Conservation (phyloP, 2,329 filamentous ascomycete genomes). For the Claviceps spartinae region DNA sequence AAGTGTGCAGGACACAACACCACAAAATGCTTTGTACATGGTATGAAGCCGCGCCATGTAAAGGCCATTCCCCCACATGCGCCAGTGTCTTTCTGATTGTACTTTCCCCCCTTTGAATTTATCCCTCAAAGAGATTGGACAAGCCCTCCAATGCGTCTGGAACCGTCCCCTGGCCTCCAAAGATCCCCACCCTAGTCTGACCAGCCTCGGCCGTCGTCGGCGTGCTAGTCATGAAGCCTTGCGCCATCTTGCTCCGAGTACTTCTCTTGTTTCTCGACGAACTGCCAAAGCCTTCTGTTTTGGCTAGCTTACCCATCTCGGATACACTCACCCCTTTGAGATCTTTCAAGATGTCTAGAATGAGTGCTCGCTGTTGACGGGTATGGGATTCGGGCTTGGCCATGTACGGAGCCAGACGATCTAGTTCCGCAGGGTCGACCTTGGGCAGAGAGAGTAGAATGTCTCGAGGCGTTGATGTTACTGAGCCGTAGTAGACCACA, state of each 20-base stretch:
- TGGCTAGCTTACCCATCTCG: constrained; percentile 74
- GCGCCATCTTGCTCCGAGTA: constrained; percentile 39
- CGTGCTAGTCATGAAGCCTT: constrained; percentile 50
- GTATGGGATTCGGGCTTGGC: constrained; percentile 44
- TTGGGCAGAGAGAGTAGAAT: constrained; percentile 72
- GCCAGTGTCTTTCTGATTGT: too few relatives aligned
- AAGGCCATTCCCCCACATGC: too few relatives aligned
- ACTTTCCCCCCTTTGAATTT: background rate
- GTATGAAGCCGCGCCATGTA: too few relatives aligned
- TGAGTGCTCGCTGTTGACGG: constrained; percentile 66
- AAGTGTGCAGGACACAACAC: background rate
- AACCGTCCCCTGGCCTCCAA: constrained; percentile 21
- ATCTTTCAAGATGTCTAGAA: constrained; percentile 74
- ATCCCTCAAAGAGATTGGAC: constrained; percentile 35
- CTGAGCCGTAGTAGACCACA: constrained; percentile 57
- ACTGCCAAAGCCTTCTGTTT: constrained; percentile 28
- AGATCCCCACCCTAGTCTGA: constrained; percentile 14
- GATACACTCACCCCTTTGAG: constrained; percentile 85
- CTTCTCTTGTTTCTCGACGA: constrained; percentile 15
- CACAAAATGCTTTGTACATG: background rate
- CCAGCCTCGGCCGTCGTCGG: constrained; percentile 20
- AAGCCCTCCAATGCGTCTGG: constrained; percentile 42
- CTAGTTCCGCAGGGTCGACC: constrained; percentile 55
- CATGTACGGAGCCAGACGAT: constrained; percentile 47
- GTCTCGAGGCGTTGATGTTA: constrained; percentile 55